Conservation (phyloP, 805 yeast species). For the Wickerhamiella siamensis region DNA sequence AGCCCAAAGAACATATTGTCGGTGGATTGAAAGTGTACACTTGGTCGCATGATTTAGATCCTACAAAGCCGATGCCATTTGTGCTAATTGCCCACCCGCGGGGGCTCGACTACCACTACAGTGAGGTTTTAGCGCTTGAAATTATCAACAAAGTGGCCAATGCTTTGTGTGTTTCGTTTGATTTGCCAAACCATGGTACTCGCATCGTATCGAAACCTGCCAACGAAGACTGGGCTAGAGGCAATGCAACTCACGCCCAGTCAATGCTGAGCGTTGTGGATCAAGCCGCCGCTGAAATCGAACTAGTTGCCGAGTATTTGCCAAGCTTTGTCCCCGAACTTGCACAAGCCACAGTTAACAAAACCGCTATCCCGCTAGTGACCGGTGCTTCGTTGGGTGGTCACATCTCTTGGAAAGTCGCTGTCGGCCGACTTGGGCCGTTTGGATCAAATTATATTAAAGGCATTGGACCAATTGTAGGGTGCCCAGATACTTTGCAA, state of each 20-base stretch:
- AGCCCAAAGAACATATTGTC: slow-evolving; percentile 17
- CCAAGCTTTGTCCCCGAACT: slow-evolving; percentile 26
- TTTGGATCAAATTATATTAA: slow-evolving; percentile 16
- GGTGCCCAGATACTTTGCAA: slow-evolving; percentile 33
- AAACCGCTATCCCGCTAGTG: slow-evolving; percentile 23
- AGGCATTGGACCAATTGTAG: slow-evolving; percentile 36
- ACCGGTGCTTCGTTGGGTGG: slow-evolving; percentile 46
- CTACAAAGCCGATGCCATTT: slow-evolving; percentile 21
- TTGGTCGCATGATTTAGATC: slow-evolving; percentile 22
- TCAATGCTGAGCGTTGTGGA: slow-evolving; percentile 38
- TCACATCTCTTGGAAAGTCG: slow-evolving; percentile 36
- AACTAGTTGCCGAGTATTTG: slow-evolving; percentile 31
- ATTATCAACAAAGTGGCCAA: slow-evolving; percentile 11
- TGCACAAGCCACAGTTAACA: slow-evolving; percentile 19
- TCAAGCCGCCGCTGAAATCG: slow-evolving; percentile 34
- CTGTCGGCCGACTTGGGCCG: slow-evolving; percentile 30
- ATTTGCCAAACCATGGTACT: slow-evolving; percentile 42
- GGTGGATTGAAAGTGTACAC: slow-evolving; percentile 36
- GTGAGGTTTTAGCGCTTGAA: slow-evolving; percentile 28
- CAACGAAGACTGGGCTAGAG: slow-evolving; percentile 34
- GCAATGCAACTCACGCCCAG: slow-evolving; percentile 36
- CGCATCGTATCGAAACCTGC: slow-evolving; percentile 26
- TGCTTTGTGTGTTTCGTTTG: slow-evolving; percentile 35
- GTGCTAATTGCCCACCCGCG: slow-evolving; percentile 37
- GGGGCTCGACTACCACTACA: slow-evolving; percentile 26